A percentile compares a stretch with the other conserved stretches of the same genome.
phyloP scores from a whole-genome alignment of 2,329 filamentous ascomycete species.

The Aspergillus persii region DNA sequence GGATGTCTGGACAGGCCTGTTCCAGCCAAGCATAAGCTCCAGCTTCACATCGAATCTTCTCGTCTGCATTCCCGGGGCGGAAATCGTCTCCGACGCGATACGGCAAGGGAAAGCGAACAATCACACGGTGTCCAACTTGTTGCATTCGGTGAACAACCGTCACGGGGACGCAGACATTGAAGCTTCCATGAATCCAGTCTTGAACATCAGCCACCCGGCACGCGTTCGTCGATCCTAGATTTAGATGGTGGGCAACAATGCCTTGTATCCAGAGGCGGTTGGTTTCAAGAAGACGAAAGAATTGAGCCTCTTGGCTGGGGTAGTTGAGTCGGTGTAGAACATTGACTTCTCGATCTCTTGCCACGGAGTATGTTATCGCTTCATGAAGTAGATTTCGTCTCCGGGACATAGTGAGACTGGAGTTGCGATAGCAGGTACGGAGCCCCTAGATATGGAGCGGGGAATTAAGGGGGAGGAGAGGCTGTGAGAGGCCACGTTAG shows the following conservation, averaged over 20 bases:
- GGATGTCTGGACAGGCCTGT: not conserved
- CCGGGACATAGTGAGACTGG: too few relatives aligned
- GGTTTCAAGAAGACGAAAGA: too few relatives aligned
- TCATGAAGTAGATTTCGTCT: too few relatives aligned
- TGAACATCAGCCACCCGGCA: not conserved
- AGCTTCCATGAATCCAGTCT: not conserved
- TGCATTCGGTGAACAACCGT: not conserved
- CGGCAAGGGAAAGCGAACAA: not conserved
- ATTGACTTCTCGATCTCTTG: too few relatives aligned
- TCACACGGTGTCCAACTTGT: not conserved
- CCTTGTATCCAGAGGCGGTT: not conserved
- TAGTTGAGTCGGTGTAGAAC: too few relatives aligned
- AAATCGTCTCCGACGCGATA: not conserved
- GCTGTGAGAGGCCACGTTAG: too few relatives aligned
- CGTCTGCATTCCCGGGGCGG: not conserved
- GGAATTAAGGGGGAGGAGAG: too few relatives aligned
- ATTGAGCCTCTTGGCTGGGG: too few relatives aligned
- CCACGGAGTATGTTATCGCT: too few relatives aligned
- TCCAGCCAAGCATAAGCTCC: not conserved
- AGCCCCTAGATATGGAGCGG: too few relatives aligned
- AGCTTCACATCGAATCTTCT: not conserved
- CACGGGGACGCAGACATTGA: not conserved
- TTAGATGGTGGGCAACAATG: not conserved
- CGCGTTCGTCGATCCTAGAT: not conserved
- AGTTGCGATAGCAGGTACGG: too few relatives aligned